Evolutionary conservation across 352 stramenopile genomes (phyloP).

Genomic region (Pythium chondricola): DNA sequence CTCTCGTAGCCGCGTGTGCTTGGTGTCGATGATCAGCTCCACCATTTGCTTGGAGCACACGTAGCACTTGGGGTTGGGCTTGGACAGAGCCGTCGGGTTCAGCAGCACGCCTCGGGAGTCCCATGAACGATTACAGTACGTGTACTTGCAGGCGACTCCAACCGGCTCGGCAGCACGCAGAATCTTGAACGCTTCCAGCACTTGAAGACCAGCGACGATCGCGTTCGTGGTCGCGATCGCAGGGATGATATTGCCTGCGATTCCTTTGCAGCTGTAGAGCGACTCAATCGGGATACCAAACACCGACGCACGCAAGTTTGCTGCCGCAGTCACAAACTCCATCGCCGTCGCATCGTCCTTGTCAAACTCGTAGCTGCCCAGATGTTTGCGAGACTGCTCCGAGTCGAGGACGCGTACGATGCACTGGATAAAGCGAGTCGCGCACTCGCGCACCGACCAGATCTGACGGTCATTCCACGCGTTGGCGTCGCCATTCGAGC

Average conservation of each 20-base stretch:
- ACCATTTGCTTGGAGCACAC: conserved; percentile 93
- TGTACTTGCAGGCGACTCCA: conserved; percentile 86
- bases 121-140: conserved; percentile 91
- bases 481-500: conserved; percentile 16
- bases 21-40: conserved; percentile 87
- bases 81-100: conserved; percentile 83
- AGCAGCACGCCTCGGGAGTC: conserved; percentile 90
- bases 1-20: conserved; percentile 71
- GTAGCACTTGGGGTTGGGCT: conserved; percentile 93
- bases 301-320: conserved; percentile 92
- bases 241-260: conserved; percentile 99
- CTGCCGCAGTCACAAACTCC: conserved; percentile 96
- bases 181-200: conserved; percentile 83
- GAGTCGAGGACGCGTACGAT: conserved; percentile 58
- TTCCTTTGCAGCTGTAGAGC: conserved; percentile 95
- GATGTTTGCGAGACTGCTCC: conserved; percentile 38
- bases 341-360: conserved; percentile 97
- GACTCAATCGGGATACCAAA: conserved; percentile 81
- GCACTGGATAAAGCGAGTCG: conserved; percentile 78
- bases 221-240: conserved; percentile 99
- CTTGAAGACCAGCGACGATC: conserved; percentile 95
- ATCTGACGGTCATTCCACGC: conserved; percentile 79
- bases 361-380: conserved; percentile 92
- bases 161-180: conserved; percentile 59
- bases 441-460: conserved; percentile 86